Conservation (phyloP, 2,329 filamentous ascomycete genomes). For the Nigrospora oryzae region DNA sequence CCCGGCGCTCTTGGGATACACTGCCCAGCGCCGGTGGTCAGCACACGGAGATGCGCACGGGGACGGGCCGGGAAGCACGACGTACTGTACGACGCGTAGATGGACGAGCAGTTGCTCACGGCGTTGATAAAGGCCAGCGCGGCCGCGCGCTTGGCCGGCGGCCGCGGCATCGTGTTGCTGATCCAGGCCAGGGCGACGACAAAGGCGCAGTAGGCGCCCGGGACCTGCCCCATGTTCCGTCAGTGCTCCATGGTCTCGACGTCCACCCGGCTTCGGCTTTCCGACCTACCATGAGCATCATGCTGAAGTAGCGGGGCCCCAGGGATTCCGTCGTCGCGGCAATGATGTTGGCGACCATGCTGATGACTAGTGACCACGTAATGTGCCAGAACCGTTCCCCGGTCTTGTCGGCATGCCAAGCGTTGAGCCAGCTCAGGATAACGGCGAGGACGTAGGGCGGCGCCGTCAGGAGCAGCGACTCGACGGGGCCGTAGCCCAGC, state of each 20-base stretch:
- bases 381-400: conserved; percentile 67
- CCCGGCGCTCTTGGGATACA: conserved; percentile 47
- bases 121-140: conserved; percentile 72
- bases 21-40: conserved; percentile 33
- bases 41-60: too few species aligned
- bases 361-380: conserved; percentile 50
- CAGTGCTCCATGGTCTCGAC: background rate
- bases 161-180: conserved; percentile 64
- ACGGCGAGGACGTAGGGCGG: conserved; percentile 53
- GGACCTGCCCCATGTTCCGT: conserved; percentile 23
- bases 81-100: conserved; percentile 43
- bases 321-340: conserved; percentile 52
- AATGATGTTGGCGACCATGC: conserved; percentile 58
- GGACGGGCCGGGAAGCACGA: background rate
- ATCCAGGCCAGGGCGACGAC: conserved; percentile 69
- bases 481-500: conserved; percentile 52
- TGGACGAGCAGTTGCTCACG: conserved; percentile 58
- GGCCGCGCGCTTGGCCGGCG: conserved; percentile 62
- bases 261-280: background rate
- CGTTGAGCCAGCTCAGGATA: conserved; percentile 54
- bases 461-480: conserved; percentile 53
- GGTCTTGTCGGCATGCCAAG: conserved; percentile 63
- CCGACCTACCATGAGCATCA: conserved; percentile 64
- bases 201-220: conserved; percentile 56
- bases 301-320: conserved; percentile 58